These are phyloP conservation scores for Trichoderma oligosporum DNA, from an alignment of 2,329 filamentous ascomycete genomes.

Conservation along the genomic window DNA sequence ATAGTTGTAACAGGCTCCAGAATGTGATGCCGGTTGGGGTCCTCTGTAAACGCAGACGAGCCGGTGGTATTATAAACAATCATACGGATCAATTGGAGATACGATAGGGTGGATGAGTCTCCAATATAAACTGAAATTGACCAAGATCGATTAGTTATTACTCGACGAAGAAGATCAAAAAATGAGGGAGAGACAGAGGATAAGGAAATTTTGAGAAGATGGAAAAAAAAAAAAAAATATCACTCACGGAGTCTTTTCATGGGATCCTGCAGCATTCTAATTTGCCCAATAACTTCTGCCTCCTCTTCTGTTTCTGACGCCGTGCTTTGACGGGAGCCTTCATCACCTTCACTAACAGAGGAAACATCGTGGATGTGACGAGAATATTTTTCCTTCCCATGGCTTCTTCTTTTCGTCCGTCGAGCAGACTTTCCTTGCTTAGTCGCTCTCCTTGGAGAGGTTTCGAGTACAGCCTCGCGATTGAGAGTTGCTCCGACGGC, in stretches of 20 bases:
- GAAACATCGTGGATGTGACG: neutral
- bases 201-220: neutral
- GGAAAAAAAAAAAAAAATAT: neutral
- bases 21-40: conserved; percentile 54
- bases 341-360: conserved; percentile 13
- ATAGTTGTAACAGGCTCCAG: conserved; percentile 51
- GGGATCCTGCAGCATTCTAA: conserved; percentile 57
- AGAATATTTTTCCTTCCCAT: neutral
- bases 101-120: conserved; percentile 60
- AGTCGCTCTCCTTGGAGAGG: neutral
- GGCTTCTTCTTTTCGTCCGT: conserved; percentile 4
- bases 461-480: conserved; percentile 5
- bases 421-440: neutral
- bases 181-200: neutral
- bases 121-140: conserved; percentile 52
- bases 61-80: conserved; percentile 55
- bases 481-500: neutral
- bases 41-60: conserved; percentile 53
- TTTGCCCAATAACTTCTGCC: conserved; percentile 50
- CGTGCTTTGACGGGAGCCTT: conserved; percentile 36
- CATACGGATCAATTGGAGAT: conserved; percentile 57
- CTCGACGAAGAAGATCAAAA: neutral
- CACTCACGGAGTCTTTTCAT: conserved; percentile 54
- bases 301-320: conserved; percentile 46
- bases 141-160: conserved; percentile 19